These are phyloP conservation scores for Trichoderma polysporum DNA, from an alignment of 2,329 filamentous ascomycete species.

Conservation along the genomic window DNA sequence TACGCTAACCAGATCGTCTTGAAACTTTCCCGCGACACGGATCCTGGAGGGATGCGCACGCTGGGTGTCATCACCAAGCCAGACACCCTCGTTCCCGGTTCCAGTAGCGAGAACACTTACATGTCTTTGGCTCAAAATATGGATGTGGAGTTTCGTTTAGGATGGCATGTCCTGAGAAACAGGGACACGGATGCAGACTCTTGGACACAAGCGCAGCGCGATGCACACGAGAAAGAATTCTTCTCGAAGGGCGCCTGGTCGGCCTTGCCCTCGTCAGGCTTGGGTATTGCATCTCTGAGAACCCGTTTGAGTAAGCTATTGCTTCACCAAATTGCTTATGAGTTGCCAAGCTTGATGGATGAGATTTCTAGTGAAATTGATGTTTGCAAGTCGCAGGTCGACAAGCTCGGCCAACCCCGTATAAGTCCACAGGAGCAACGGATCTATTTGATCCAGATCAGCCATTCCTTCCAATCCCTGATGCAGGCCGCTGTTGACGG, in stretches of 20 bases:
- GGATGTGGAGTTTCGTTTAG: constrained; percentile 48
- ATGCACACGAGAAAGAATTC: constrained; percentile 43
- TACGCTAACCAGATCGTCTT: constrained; percentile 59
- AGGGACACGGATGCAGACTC: constrained; percentile 40
- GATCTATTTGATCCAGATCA: constrained; percentile 46
- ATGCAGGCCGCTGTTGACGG: constrained; percentile 50
- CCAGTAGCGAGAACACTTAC: constrained; percentile 41
- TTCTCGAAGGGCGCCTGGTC: constrained; percentile 45
- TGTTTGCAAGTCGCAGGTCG: constrained; percentile 39
- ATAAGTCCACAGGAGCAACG: constrained; percentile 48
- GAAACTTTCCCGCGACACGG: constrained; percentile 38
- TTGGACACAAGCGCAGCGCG: constrained; percentile 35
- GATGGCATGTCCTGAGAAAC: constrained; percentile 55
- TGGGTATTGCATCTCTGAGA: constrained; percentile 51
- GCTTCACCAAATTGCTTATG: constrained; percentile 43
- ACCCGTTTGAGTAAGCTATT: constrained; percentile 52
- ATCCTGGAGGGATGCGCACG: constrained; percentile 42
- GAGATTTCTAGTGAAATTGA: constrained; percentile 42
- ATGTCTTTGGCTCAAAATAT: constrained; percentile 45
- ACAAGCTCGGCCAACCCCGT: constrained; percentile 50
- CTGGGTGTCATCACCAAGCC: constrained; percentile 60
- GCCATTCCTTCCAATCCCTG: constrained; percentile 44
- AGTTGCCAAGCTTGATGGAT: constrained; percentile 46
- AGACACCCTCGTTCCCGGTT: constrained; percentile 38
- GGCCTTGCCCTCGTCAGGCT: constrained; percentile 31